Percentiles rank a stretch among this genome's conserved stretches.
These are phyloP conservation scores for Didymella pomorum DNA, from an alignment of 2,329 filamentous ascomycete genomes.

Conservation along the genomic window DNA sequence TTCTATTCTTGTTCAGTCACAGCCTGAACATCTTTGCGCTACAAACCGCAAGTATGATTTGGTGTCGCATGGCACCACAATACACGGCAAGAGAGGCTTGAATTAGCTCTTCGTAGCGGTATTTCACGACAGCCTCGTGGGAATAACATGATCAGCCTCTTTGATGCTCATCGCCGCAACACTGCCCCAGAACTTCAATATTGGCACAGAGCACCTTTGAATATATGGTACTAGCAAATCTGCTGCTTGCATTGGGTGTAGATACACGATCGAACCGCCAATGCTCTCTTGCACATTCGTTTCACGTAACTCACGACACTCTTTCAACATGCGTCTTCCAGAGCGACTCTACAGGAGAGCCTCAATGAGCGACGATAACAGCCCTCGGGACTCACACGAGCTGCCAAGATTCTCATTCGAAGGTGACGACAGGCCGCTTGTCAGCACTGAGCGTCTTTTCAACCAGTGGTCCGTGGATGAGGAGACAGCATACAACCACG, in stretches of 20 bases:
- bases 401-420: constrained; percentile 35
- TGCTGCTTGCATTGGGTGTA: neutral
- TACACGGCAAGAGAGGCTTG: constrained; percentile 4
- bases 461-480: constrained; percentile 25
- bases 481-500: constrained; percentile 23
- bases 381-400: constrained; percentile 11
- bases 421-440: constrained; percentile 23
- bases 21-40: constrained; percentile 7
- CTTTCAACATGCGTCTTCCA: constrained; percentile 26
- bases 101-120: constrained; percentile 2
- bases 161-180: constrained; percentile 12
- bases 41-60: neutral
- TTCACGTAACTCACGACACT: constrained; percentile 6
- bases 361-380: constrained; percentile 14
- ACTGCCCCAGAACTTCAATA: constrained; percentile 25
- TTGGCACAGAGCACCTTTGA: neutral
- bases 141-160: constrained; percentile 17
- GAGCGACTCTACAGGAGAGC: constrained; percentile 20
- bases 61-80: constrained; percentile 2
- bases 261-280: neutral
- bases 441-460: constrained; percentile 34
- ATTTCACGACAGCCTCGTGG: neutral
- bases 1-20: constrained; percentile 23
- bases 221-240: neutral
- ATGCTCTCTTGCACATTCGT: constrained; percentile 13